Evolutionary conservation across 495 filamentous ascomycete genomes (phyloP), one percentile per base, ranked within the genome.

Genomic region (Annulohypoxylon maeteangense): DNA sequence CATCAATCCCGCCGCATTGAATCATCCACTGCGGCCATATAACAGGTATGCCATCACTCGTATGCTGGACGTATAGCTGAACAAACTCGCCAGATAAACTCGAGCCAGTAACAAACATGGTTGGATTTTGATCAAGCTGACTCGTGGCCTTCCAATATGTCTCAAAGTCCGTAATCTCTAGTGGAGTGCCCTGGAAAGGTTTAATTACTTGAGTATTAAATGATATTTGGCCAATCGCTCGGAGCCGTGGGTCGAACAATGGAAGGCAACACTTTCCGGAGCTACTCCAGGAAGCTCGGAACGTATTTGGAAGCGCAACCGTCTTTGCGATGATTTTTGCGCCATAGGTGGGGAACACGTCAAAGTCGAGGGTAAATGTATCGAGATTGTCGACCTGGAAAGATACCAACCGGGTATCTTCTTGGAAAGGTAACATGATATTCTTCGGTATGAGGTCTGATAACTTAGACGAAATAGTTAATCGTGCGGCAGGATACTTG

Each of bases 71-170:
- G 75, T 92, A 96, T 34, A 99, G 83, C 68, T 94, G 89, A 18
- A 97, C 89, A 80, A 98, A 97, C 67, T 98, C 92, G 38, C 95
- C 95, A 25, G 93, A 93, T 65, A 99, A 78, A 80, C 95, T 98
- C 27, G 96, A 98, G 6, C 95, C 95, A 1, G 95, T 98, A 27
- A 99, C 93, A 31, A 98, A 87, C 44, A 92, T 91, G 76, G 85
- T 94, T 45, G 92, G 91, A 58, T 92, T 90, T 14, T 89, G 87
- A 75, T 97, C 93, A 45, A 94, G 82, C 65, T 96, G 93, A 74
- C 92, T 97, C 4, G 96, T 99, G 1, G 94, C 95, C 80, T 97
- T 98, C 95, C 95, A 99, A 80, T 99, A 99, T 2, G 95, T 98
- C 60, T 97, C 95, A 76, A 98, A 98, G 71, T 97, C 92, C 1